Evolutionary conservation across 1,139 yeast genomes (phyloP), one percentile per base, ranked within the genome.

Genomic region (Taphrina communis): DNA sequence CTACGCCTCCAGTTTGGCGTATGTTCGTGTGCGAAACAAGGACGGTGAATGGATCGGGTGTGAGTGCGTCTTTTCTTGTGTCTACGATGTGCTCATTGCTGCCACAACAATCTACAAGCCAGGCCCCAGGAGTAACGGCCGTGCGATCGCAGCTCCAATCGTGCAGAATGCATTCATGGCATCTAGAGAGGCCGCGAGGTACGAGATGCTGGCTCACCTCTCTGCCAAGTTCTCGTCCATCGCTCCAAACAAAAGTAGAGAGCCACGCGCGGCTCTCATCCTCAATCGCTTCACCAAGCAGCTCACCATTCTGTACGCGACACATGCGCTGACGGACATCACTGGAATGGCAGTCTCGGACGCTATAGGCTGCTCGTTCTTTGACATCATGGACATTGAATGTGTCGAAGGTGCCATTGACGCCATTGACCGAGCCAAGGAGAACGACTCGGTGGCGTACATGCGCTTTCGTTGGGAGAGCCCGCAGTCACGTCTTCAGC

Each of bases 241-340:
- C 14, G 66, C 58, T 7, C 35, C 56, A 8, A 53, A 42, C 11
- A 41, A 50, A 39, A 12, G 48, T n/a, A 59, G 59, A 38, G 71
- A 70, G 42, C 70, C 68, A 11, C 69, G 72, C 41, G 71, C 71
- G 11, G 72, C 71, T 5, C 58, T 70, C n/a, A 68, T 70, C 57
- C 70, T 70, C 35, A 65, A 70, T 46, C 69, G 72, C n/a, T 56
- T 51, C 31, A 61, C 66, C 14, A 66, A 57, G n/a, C 52, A 66
- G 25, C 46, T 70, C 39, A 66, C 72, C 14, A 50, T 70, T 12
- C 44, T 71, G 39, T 66, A 71, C 65, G 71, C 72, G n/a, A 70
- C 72, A 1, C 55, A 69, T 44, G 65, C 72, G 0, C 46, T 55
- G 39, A 36, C 41, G 9, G 62, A 25, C 6, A n/a, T 71, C 21